Base-by-base conservation (phyloP, 768 basidiomycete genomes). In the Mycena sanguinolenta region DNA sequence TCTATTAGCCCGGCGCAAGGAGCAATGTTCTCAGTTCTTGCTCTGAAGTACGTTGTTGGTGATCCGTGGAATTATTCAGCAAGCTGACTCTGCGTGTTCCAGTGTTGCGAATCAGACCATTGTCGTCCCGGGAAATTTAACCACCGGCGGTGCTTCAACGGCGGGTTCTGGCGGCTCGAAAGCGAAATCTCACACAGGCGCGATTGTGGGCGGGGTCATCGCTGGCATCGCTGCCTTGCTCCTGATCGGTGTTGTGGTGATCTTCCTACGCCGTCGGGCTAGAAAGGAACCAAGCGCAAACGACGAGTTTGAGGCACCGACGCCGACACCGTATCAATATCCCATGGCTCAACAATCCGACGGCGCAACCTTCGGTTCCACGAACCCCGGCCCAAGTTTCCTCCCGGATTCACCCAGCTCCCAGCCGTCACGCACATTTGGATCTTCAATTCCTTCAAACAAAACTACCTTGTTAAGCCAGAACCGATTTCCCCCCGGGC, bases 1-100 rank as follows among this genome's bases (percentile, higher is more conserved):
- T 71, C 57, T 23, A 16, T 55, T 46, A 82, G 80, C 62, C 77
- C 81, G 38, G 80, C 77, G 6, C 79, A 80, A 67, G 82, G 82
- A 6, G 81, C 82, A 0, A 76, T 80, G 67, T 79, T 80, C 53
- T 74, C 78, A 0, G n/a, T 79, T 0, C n/a, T 46, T 12, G 44
- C 44, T 21, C n/a, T 46, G 12, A 46, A 46, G 44, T 46, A n/a
- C 44, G 44, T 46, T 46, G n/a, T 23, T 46, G 8, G 3, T n/a
- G 8, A 46, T 46, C 12, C 8, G 44, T n/a, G 3, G 21, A 7
- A 46, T 46, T 28, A n/a, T 39, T n/a, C n/a, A n/a, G n/a, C n/a
- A n/a, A n/a, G n/a, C 25, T 21, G 6, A 60, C n/a, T 49, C 21
- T 49, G 4, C n/a, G n/a, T n/a, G n/a, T n/a, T n/a, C n/a, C 30